A percentile compares a stretch with the other conserved stretches of the same genome.
Evolutionary conservation across 768 basidiomycete species (phyloP).

Genomic region (Xerocomus brunneocitrinus): DNA sequence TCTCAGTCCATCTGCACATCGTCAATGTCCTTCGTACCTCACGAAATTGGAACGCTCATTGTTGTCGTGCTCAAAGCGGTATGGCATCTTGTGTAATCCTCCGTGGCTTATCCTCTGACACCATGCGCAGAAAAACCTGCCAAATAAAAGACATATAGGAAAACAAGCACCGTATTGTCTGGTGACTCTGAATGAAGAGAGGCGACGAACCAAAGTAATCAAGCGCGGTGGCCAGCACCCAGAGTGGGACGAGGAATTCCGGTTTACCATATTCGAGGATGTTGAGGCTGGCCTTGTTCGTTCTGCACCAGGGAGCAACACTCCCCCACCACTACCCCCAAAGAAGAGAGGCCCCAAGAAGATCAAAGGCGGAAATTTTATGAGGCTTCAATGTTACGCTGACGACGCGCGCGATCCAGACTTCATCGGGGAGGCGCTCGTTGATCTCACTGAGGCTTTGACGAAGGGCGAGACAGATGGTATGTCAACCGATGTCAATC

Average conservation of each 20-base stretch:
- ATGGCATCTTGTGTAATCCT: conserved; percentile 32
- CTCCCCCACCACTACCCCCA: conserved; percentile 68
- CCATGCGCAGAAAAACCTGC: conserved; percentile 67
- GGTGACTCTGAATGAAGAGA: conserved; percentile 74
- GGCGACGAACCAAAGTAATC: conserved; percentile 85
- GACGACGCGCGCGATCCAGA: conserved; percentile 95
- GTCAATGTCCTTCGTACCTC: conserved; percentile 54
- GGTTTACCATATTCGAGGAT: conserved; percentile 86
- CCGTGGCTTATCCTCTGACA: conserved; percentile 15
- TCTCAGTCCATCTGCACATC: conserved; percentile 1
- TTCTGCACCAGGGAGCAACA: conserved; percentile 37
- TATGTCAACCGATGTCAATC: conserved; percentile 35
- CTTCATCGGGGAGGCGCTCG: conserved; percentile 85
- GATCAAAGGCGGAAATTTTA: conserved; percentile 67
- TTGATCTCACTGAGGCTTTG: conserved; percentile 85
- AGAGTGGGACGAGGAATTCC: conserved; percentile 97
- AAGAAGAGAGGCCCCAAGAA: conserved; percentile 48
- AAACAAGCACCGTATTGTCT: conserved; percentile 98
- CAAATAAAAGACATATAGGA: conserved; percentile 87
- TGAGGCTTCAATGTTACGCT: conserved; percentile 87
- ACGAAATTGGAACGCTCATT: conserved; percentile 89
- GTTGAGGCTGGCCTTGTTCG: conserved; percentile 48
- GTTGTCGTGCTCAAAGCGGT: conserved; percentile 93
- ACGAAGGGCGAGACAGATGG: conserved; percentile 97
- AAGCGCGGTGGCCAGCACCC: conserved; percentile 98